A percentile compares a stretch with the other conserved stretches of the same genome.
These are phyloP conservation scores for Xylaria flabelliformis DNA, from an alignment of 495 filamentous ascomycete genomes.

Conservation along the genomic window DNA sequence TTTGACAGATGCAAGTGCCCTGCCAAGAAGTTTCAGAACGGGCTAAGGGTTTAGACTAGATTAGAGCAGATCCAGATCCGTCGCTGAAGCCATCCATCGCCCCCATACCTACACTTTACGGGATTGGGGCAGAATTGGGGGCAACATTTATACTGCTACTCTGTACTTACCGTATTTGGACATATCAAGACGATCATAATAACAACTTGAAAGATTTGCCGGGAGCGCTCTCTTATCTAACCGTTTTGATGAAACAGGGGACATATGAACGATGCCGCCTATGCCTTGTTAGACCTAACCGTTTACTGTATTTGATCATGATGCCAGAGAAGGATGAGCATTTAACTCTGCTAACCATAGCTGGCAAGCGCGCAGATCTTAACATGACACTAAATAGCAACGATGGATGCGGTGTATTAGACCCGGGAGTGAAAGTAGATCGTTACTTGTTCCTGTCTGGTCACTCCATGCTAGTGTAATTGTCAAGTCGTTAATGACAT, in stretches of 20 bases:
- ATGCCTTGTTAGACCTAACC: not conserved
- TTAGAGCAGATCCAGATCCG: not conserved
- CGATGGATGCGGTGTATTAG: not conserved
- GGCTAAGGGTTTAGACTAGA: not conserved
- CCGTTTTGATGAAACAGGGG: not conserved
- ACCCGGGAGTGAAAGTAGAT: not conserved
- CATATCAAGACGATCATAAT: constrained; percentile 7
- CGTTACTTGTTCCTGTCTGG: constrained; percentile 8
- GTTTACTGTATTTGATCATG: not conserved
- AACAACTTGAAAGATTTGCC: not conserved
- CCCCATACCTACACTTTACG: not conserved
- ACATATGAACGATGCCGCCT: not conserved
- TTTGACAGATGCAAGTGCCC: constrained; percentile 9
- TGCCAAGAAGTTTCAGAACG: constrained; percentile 3
- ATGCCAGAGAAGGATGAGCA: not conserved
- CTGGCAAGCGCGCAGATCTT: not conserved
- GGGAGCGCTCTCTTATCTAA: not conserved
- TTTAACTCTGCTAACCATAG: not conserved
- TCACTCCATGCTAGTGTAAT: not conserved
- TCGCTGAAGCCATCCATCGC: not conserved
- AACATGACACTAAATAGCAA: not conserved
- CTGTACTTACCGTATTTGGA: not conserved
- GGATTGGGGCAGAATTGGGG: not conserved
- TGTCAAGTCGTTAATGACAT: not conserved
- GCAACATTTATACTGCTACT: not conserved